Evolutionary conservation across 1,284 basidiomycete genomes (phyloP).

Genomic region (Malassezia globosa): DNA sequence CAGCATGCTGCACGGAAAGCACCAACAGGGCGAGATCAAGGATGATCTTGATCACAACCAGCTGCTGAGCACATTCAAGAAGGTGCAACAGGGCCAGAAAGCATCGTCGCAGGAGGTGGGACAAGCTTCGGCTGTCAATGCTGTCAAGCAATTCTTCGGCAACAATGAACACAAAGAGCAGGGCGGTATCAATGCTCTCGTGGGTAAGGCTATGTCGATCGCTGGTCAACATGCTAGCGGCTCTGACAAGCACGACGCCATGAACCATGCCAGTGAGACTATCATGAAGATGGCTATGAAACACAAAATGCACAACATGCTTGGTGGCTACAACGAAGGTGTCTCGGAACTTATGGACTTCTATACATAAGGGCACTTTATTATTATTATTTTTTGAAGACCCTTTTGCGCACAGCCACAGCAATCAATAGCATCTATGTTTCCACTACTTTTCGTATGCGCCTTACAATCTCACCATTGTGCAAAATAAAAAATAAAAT

Average conservation of each 20-base stretch:
- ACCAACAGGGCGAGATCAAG: constrained; percentile 7
- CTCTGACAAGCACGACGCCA: constrained; percentile 11
- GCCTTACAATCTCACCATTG: too few relatives aligned
- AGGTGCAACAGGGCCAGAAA: constrained; percentile 1
- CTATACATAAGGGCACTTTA: neutral
- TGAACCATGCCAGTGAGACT: constrained; percentile 14
- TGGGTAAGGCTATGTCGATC: constrained; percentile 14
- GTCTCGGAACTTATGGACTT: constrained; percentile 6
- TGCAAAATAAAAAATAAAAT: too few relatives aligned
- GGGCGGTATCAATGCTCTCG: constrained; percentile 3
- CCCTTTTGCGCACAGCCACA: too few relatives aligned
- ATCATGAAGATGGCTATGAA: constrained; percentile 18
- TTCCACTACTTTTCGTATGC: too few relatives aligned
- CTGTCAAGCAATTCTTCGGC: constrained; percentile 9
- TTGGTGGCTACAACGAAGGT: neutral
- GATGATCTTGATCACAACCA: constrained; percentile 6
- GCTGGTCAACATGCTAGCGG: constrained; percentile 3
- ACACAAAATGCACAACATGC: constrained; percentile 15
- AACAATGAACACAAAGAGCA: constrained; percentile 1
- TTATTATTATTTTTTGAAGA: too few relatives aligned
- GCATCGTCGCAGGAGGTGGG: constrained; percentile 11
- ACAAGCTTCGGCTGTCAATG: constrained; percentile 11
- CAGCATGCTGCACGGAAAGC: constrained; percentile 7
- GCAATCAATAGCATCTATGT: too few relatives aligned
- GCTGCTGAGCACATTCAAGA: constrained; percentile 11